Base-by-base conservation (phyloP, 2,329 filamentous ascomycete species). In the Emericellopsis atlantica region DNA sequence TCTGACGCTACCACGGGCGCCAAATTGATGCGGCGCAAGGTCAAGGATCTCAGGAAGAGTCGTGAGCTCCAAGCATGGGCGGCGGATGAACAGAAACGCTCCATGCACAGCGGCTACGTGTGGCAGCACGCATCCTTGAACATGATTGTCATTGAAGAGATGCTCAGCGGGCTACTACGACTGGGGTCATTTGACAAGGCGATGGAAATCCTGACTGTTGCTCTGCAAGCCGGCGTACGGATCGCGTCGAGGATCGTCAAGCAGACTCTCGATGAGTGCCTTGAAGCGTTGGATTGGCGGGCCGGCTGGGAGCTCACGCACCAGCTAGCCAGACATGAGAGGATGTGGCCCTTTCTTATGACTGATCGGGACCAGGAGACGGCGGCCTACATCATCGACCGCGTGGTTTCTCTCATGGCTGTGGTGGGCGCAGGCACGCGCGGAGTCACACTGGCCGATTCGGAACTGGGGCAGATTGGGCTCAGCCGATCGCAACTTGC, bases 111-210 rank as follows among this genome's bases (percentile, higher is more conserved):
- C 5, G 52, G 60, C 4, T 64, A 55, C 44, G 55, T 65, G 14
- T 61, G 64, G 42, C 53, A 68, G 48, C 62, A 66, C 36, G 57
- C 60, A 2, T 52, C 51, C 4, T 49, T 72, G 14, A 56, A 57
- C 32, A 54, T 54, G 7, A 46, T 53, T 3, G 48, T 74, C 5
- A 57, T 69, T 9, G 63, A 74, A 44, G 56, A 62, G 38, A 56
- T 74, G 4, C 56, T 77, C 21, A 50, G 58, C 32, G 67, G 69
- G 2, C 59, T 76, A 39, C 51, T 77, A 9, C 59, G 65, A 32
- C 68, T 74, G 34, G 61, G 58, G 43, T 56, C 65, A 32, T 56
- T 68, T 24, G 58, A 60, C 11, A 59, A 70, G 31, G 70, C 69
- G 3, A 62, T 61, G 14, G 50, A 51, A 4, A 56, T 71, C 11